phyloP scores from a whole-genome alignment of 257 asterid species.

The Ilex aquifolium region DNA sequence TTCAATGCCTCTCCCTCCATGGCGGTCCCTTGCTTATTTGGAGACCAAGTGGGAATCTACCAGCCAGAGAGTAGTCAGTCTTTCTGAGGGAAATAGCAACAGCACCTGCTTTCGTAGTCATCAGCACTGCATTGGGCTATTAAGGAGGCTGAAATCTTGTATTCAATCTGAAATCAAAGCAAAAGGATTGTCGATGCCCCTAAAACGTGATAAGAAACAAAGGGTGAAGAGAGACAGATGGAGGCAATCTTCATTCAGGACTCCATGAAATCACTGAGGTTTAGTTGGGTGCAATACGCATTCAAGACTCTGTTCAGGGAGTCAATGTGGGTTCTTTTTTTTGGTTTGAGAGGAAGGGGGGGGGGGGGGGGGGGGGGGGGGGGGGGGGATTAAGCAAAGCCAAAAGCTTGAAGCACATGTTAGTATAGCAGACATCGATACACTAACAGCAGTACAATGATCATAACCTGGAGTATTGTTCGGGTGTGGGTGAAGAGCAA shows the following conservation, averaged over 20 bases:
- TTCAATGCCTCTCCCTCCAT: conserved; percentile 52
- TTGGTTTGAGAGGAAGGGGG: too few relatives aligned
- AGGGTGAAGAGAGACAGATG: neutral
- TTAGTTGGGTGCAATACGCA: too few relatives aligned
- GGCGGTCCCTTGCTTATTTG: conserved; percentile 46
- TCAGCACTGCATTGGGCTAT: conserved; percentile 26
- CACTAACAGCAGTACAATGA: too few relatives aligned
- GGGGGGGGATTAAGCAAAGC: too few relatives aligned
- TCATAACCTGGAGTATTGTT: too few relatives aligned
- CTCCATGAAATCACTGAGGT: too few relatives aligned
- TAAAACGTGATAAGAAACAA: neutral
- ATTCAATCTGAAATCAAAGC: conserved; percentile 21
- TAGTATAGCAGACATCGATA: too few relatives aligned
- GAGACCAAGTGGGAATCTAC: conserved; percentile 50
- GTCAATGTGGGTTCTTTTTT: too few relatives aligned
- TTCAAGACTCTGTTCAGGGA: too few relatives aligned
- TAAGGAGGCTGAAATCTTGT: conserved; percentile 28
- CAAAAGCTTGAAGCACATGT: too few relatives aligned
- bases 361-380: too few relatives aligned
- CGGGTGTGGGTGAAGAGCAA: too few relatives aligned
- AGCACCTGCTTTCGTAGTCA: conserved; percentile 12
- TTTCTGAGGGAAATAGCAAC: conserved; percentile 8
- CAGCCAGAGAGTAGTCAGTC: conserved; percentile 19
- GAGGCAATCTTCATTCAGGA: neutral
- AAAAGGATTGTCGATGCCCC: conserved; percentile 11